These are phyloP conservation scores for Lentinula detonsa DNA, from an alignment of 768 basidiomycete species.

Conservation along the genomic window DNA sequence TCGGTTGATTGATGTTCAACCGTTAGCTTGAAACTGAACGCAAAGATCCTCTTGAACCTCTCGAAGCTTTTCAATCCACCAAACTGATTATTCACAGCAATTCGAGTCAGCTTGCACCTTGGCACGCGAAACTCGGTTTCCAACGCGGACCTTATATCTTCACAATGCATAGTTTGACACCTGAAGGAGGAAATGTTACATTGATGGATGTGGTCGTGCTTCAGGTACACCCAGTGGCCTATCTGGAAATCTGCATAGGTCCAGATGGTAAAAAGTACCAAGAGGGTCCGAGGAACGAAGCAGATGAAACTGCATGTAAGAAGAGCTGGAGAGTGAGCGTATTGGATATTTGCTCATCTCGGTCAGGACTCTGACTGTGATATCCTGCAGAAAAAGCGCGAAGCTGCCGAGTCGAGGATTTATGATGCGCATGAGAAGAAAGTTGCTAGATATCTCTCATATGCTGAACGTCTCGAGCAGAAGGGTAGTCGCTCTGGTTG, in stretches of 20 bases:
- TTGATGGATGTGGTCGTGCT: conserved; percentile 69
- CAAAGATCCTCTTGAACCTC: conserved; percentile 75
- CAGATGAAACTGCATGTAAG: conserved; percentile 56
- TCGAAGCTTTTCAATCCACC: conserved; percentile 71
- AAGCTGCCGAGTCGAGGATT: conserved; percentile 53
- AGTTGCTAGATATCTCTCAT: conserved; percentile 44
- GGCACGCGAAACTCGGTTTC: conserved; percentile 88
- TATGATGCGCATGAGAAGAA: conserved; percentile 53
- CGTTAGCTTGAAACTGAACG: conserved; percentile 60
- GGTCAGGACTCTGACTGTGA: neutral
- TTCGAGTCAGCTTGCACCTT: conserved; percentile 77
- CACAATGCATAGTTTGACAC: conserved; percentile 69
- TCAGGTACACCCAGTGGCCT: conserved; percentile 78
- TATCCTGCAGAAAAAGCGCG: conserved; percentile 44
- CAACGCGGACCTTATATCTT: conserved; percentile 59
- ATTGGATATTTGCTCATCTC: neutral
- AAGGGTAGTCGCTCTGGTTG: conserved; percentile 38
- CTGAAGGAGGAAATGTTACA: conserved; percentile 76
- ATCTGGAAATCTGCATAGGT: conserved; percentile 58
- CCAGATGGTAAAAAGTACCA: conserved; percentile 40
- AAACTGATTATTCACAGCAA: conserved; percentile 74
- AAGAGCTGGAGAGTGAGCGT: conserved; percentile 65
- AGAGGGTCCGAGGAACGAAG: conserved; percentile 63
- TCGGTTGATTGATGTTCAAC: neutral
- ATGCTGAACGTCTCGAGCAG: conserved; percentile 59